Conservation (phyloP, 257 asterid species). For the Scutellaria barbata region DNA sequence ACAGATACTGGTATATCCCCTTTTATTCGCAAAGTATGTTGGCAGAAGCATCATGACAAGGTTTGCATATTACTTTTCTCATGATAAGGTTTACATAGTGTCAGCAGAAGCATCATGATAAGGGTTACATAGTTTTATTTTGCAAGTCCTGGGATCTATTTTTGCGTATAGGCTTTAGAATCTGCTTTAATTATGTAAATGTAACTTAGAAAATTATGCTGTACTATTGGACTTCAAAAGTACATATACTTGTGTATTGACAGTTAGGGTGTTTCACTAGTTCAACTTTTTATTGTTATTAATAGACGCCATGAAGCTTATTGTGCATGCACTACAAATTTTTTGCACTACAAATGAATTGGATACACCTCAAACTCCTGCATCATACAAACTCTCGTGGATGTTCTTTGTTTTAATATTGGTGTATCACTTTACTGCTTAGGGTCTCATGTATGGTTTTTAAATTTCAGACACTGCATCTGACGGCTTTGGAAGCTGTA, state of each 20-base stretch:
- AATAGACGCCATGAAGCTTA: constrained; percentile 13
- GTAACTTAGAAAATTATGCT: constrained; percentile 6
- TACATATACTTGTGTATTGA: constrained; percentile 5
- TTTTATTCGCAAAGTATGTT: constrained; percentile 12
- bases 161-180: constrained; percentile 4
- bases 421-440: constrained; percentile 1
- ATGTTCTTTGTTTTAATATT: neutral
- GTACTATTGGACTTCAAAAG: neutral
- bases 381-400: constrained; percentile 15
- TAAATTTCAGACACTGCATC: constrained; percentile 62
- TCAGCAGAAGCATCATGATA: neutral
- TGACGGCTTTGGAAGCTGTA: constrained; percentile 82
- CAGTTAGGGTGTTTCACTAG: constrained; percentile 6
- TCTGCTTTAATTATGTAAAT: constrained; percentile 3
- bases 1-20: constrained; percentile 10
- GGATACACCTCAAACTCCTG: constrained; percentile 13
- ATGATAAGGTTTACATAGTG: neutral
- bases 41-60: constrained; percentile 17
- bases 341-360: constrained; percentile 11
- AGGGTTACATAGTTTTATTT: neutral
- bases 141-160: neutral
- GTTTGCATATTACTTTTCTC: neutral
- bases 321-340: neutral
- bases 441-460: constrained; percentile 30
- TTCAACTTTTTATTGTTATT: neutral